Conservation (phyloP, 495 filamentous ascomycete genomes). For the Penicillium turbatum region DNA sequence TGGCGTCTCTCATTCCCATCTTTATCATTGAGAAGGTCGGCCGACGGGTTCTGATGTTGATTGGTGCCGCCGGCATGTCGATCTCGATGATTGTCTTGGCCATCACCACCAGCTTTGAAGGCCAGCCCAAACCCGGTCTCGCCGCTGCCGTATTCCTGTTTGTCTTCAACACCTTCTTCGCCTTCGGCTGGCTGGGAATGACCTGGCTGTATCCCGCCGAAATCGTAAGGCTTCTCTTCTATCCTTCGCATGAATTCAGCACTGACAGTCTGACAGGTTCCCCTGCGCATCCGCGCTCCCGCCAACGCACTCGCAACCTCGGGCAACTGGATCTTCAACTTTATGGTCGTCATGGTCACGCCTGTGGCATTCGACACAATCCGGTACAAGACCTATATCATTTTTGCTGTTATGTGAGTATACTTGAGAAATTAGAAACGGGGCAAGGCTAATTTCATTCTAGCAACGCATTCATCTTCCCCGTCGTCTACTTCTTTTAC, state of each 20-base stretch:
- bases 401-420: constrained; percentile 67
- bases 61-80: constrained; percentile 65
- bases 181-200: constrained; percentile 73
- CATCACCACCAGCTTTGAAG: constrained; percentile 36
- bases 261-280: constrained; percentile 33
- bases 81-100: constrained; percentile 65
- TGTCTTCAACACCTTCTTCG: constrained; percentile 74
- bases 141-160: constrained; percentile 62
- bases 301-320: constrained; percentile 68
- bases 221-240: constrained; percentile 40
- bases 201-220: constrained; percentile 73
- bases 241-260: not conserved
- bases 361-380: constrained; percentile 66
- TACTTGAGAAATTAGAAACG: not conserved
- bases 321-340: constrained; percentile 47
- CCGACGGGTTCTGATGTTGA: constrained; percentile 65
- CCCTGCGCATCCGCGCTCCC: constrained; percentile 66
- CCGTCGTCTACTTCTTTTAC: constrained; percentile 69
- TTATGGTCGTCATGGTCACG: constrained; percentile 67
- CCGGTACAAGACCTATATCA: constrained; percentile 68
- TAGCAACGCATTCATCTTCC: constrained; percentile 65
- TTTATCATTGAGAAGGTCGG: constrained; percentile 67
- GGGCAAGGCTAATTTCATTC: constrained; percentile 9
- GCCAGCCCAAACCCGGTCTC: constrained; percentile 37
- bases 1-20: constrained; percentile 66